Evolutionary conservation across 768 basidiomycete genomes (phyloP), one percentile per base, ranked within the genome.

Genomic region (Pulveroboletus sp.): DNA sequence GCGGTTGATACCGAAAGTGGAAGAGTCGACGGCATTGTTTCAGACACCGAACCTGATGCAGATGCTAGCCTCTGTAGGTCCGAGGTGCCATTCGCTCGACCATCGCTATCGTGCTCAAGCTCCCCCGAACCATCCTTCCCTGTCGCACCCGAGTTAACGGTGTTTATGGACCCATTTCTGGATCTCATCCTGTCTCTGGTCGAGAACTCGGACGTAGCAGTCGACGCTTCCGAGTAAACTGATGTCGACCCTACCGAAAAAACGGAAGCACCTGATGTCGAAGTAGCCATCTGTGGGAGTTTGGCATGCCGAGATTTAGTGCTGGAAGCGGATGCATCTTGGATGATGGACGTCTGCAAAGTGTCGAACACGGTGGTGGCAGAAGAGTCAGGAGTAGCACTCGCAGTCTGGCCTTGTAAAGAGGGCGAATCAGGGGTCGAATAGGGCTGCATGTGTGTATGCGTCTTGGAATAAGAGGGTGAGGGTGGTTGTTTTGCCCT

Each of bases 171-270:
- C 38, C 63, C 57, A 17, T 50, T 47, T 32, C 51, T 46, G 10
- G 59, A 58, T 17, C 26, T 18, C 36, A 42, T 27, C 15, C 48
- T 10, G 39, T 56, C 52, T 11, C 53, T 28, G 17, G 46, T 36
- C 39, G 63, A 65, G 17, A 35, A 59, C 2, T 32, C 53, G 0
- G 64, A 62, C 5, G 63, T 63, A 3, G 58, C 63, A 6, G 58
- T 66, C 30, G 66, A 65, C 5, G 61, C 58, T 31, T 61, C 64
- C 28, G 64, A 66, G 18, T 63, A 64, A 1, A 63, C 12, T 0
- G 64, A 65, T 1, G 57, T 49, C n/a, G 64, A 63, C 32, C 61
- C 61, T 8, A 56, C 50, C 6, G 66, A 67, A 40, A 55, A 63
- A 3, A 59, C 31, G 18, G 67, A 67, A 31, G 66, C 61, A 38